A percentile compares a stretch with the other conserved stretches of the same genome.
Evolutionary conservation across 176 grass and related monocot species (phyloP).

Genomic region (Ananas comosus): DNA sequence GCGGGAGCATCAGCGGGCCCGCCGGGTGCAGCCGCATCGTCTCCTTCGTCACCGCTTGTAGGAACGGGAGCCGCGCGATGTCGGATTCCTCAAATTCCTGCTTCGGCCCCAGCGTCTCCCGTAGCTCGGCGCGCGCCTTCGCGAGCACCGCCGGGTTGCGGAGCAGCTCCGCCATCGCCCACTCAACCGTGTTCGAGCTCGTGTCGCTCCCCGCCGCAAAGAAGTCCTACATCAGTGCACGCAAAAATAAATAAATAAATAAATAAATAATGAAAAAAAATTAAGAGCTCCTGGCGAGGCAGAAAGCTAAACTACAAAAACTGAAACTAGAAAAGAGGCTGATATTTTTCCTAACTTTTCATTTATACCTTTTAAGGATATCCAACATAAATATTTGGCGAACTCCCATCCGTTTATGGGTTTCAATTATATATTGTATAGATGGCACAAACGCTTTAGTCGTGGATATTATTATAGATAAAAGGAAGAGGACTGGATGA

Average conservation of each 20-base stretch:
- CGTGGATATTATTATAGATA: too few species aligned
- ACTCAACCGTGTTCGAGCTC: too few species aligned
- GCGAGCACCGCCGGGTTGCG: conserved; percentile 37
- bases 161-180: conserved; percentile 29
- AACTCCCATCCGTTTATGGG: too few species aligned
- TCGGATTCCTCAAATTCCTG: background rate
- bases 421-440: too few species aligned
- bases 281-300: conserved; percentile 38
- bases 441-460: too few species aligned
- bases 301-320: conserved; percentile 22
- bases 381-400: too few species aligned
- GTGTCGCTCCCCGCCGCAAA: background rate
- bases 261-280: too few species aligned
- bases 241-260: conserved; percentile 1
- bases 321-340: too few species aligned
- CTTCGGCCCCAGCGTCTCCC: conserved; percentile 16
- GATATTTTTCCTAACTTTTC: too few species aligned
- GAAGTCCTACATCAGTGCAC: conserved; percentile 44
- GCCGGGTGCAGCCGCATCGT: conserved; percentile 50
- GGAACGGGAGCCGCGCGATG: conserved; percentile 27
- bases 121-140: conserved; percentile 43
- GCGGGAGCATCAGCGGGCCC: conserved; percentile 47
- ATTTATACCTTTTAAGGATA: too few species aligned
- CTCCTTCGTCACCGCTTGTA: conserved; percentile 56
- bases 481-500: too few species aligned